Evolutionary conservation across 164 flowering plant genomes (phyloP).

Genomic region (Berberis vulgaris): DNA sequence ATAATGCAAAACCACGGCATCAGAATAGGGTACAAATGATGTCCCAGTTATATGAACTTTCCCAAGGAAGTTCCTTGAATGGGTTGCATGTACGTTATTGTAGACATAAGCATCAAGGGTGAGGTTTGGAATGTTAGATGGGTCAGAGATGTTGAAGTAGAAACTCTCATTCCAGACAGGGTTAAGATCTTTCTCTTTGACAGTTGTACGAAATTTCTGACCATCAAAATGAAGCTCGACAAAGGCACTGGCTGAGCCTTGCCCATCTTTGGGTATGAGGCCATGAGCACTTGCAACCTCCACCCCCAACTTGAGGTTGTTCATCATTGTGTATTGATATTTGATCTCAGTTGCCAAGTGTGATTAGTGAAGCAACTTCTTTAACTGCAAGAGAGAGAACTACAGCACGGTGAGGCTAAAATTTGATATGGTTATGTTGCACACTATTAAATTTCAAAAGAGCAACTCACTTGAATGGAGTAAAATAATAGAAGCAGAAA

Average conservation of each 20-base stretch:
- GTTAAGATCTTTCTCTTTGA: conserved; percentile 80
- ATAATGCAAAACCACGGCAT: conserved; percentile 74
- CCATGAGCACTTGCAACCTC: conserved; percentile 77
- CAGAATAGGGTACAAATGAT: conserved; percentile 74
- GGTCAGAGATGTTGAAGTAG: conserved; percentile 78
- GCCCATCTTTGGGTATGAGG: conserved; percentile 85
- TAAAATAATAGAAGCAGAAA: too few species aligned
- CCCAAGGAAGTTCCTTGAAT: conserved; percentile 69
- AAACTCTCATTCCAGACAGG: conserved; percentile 93
- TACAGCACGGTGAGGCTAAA: too few species aligned
- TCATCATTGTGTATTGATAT: conserved; percentile 23
- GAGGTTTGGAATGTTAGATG: conserved; percentile 47
- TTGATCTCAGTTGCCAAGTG: neutral
- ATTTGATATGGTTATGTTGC: too few species aligned
- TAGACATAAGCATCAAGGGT: conserved; percentile 62
- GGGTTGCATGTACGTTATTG: conserved; percentile 30
- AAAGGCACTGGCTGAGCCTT: conserved; percentile 64
- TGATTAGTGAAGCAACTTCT: too few species aligned
- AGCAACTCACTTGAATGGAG: too few species aligned
- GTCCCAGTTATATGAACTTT: conserved; percentile 63
- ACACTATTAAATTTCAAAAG: too few species aligned
- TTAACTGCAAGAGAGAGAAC: too few species aligned
- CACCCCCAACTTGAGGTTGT: conserved; percentile 75
- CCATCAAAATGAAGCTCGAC: conserved; percentile 81
- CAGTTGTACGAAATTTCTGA: conserved; percentile 64